Conservation (phyloP, 768 basidiomycete species). For the Sistotremastrum suecicum region DNA sequence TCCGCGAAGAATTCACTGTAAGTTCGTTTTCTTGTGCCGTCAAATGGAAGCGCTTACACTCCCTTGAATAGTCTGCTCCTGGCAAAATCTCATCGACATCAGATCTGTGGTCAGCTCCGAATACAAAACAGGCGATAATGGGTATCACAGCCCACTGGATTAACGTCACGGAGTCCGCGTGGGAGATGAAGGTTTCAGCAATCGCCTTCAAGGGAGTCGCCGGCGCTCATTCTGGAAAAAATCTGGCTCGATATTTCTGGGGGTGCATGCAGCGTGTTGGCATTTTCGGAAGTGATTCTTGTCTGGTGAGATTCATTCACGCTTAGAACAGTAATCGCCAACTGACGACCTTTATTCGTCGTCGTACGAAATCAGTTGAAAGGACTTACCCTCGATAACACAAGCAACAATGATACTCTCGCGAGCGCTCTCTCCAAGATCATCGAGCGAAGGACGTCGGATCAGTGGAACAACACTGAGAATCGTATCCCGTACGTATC, state of each 20-base stretch:
- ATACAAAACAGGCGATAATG: conserved; percentile 12
- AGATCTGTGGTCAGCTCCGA: conserved; percentile 11
- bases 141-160: conserved; percentile 14
- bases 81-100: conserved; percentile 7
- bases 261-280: conserved; percentile 14
- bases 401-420: conserved; percentile 12
- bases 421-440: conserved; percentile 10
- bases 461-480: conserved; percentile 7
- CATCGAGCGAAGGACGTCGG: conserved; percentile 1
- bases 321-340: no score
- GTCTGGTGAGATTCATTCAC: conserved; percentile 12
- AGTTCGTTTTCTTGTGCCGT: not conserved
- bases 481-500: conserved; percentile 12
- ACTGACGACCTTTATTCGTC: no score
- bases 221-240: conserved; percentile 14
- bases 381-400: conserved; percentile 14
- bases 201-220: conserved; percentile 12
- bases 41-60: no score
- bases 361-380: no score
- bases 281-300: conserved; percentile 7
- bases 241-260: conserved; percentile 15
- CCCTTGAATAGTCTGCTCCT: conserved; percentile 3
- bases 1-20: conserved; percentile 6
- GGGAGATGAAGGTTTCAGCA: conserved; percentile 12
- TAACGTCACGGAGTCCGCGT: conserved; percentile 8